Base-by-base conservation (phyloP, 805 yeast genomes). In the Cyberlindnera mississippiensis region DNA sequence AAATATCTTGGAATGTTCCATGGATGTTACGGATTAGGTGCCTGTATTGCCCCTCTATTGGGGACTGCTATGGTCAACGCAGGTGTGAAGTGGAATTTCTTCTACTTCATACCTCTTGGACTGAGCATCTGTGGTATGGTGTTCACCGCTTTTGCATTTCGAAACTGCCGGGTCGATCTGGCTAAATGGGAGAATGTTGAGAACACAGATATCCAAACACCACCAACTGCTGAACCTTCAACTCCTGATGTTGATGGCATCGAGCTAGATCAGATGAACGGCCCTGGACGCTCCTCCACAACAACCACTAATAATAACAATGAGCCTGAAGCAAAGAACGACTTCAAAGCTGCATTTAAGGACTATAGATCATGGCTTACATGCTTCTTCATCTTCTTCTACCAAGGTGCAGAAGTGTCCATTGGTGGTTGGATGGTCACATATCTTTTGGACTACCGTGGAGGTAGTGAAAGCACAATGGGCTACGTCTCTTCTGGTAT, bases 341-440 rank as follows among this genome's bases (percentile, higher is more conserved):
- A 48, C 20, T 53, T 52, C 45, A 40, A 52, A 8, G 51, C 61
- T 6, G 74, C 80, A 2, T 48, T 76, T 35, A 63, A 57, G 43
- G 65, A 67, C 45, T 50, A 57, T 10, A 56, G 65, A 30, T 73
- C 80, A 0, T 78, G 84, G 82, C 49, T 73, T 2, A 46, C 75
- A 27, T 66, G 83, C n/a, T 49, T 68, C 7, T 75, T 74, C 45
- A 69, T 78, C 17, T 69, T 80, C 48, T 73, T 74, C 45, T 80
- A 80, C 49, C 82, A 78, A 55, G 86, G 86, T 9, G 70, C 75
- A 4, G 85, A 80, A 53, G 85, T 80, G 18, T 59, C 80, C 1
- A 52, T 78, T 52, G 84, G 80, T 12, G 83, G 83, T 16, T 80
- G 85, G 86, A 67, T 73, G 32, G 81, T 78, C 22, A 77, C 85